Percentiles rank a stretch among this genome's conserved stretches.
These are phyloP conservation scores for Sanguinoderma infundibulare DNA, from an alignment of 1,284 basidiomycete genomes.

Conservation along the genomic window DNA sequence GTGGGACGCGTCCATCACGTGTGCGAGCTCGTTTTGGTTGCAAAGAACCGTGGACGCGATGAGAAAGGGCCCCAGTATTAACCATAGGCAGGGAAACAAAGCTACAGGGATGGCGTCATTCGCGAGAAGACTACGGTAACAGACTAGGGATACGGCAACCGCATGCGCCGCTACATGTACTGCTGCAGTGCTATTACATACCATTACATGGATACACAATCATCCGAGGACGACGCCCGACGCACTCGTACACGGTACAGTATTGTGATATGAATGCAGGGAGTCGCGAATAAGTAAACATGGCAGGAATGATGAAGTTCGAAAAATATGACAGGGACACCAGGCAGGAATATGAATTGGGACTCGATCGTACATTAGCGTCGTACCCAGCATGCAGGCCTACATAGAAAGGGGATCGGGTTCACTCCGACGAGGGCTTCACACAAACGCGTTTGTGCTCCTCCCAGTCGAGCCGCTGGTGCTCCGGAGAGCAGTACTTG, in stretches of 20 bases:
- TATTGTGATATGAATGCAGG: not conserved
- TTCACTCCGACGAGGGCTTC: conserved; percentile 38
- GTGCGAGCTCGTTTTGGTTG: not conserved
- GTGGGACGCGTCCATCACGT: conserved; percentile 12
- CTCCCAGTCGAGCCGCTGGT: conserved; percentile 74
- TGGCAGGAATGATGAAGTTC: not conserved
- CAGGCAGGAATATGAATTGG: not conserved
- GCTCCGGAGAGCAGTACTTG: conserved; percentile 72
- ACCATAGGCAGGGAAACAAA: not conserved
- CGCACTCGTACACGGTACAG: conserved; percentile 7
- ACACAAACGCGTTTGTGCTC: conserved; percentile 72
- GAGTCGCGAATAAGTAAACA: not conserved
- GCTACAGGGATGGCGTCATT: conserved; percentile 1
- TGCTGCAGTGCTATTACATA: conserved; percentile 10
- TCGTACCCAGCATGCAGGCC: not conserved
- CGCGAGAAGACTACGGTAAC: not conserved
- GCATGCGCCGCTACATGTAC: not conserved
- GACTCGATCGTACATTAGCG: not conserved
- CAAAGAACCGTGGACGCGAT: not conserved
- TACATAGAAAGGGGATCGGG: not conserved
- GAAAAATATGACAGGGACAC: not conserved
- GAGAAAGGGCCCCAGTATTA: not conserved
- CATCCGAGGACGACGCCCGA: conserved; percentile 2
- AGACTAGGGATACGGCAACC: not conserved
- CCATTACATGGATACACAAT: conserved; percentile 9